Conservation (phyloP, 2,329 filamentous ascomycete species). For the Elsinoe arachidis region DNA sequence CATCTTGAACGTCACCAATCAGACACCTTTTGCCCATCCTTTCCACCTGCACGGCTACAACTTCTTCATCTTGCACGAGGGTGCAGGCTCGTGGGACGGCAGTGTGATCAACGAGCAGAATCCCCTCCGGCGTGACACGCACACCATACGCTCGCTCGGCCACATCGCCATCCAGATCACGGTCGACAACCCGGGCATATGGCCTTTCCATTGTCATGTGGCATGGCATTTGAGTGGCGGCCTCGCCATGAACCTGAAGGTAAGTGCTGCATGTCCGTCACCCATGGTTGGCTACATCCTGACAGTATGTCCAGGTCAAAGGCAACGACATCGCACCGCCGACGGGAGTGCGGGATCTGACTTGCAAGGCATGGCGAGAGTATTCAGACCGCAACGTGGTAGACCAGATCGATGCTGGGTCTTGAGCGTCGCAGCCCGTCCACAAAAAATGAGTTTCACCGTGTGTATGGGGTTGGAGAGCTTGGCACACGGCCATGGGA, state of each 20-base stretch:
- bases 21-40: constrained; percentile 39
- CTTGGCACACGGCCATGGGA: too few relatives aligned
- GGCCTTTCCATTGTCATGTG: constrained; percentile 33
- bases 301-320: constrained; percentile 23
- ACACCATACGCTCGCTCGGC: constrained; percentile 19
- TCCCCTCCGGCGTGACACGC: constrained; percentile 24
- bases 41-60: constrained; percentile 49
- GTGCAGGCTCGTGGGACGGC: too few relatives aligned
- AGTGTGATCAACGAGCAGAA: constrained; percentile 24
- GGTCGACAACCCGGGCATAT: constrained; percentile 46
- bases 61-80: constrained; percentile 22
- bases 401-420: constrained; percentile 45
- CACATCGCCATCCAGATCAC: constrained; percentile 37
- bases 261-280: constrained; percentile 11
- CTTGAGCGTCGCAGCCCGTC: constrained; percentile 27
- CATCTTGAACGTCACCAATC: constrained; percentile 45
- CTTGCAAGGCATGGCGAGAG: constrained; percentile 44
- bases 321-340: constrained; percentile 32
- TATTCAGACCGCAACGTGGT: constrained; percentile 42
- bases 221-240: constrained; percentile 26
- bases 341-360: constrained; percentile 29
- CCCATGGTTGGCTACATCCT: constrained; percentile 14
- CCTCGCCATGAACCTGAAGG: constrained; percentile 22
- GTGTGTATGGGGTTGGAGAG: too few relatives aligned
- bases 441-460: too few relatives aligned